Evolutionary conservation across 805 yeast species (phyloP).

Genomic region (Hanseniaspora valbyensis): DNA sequence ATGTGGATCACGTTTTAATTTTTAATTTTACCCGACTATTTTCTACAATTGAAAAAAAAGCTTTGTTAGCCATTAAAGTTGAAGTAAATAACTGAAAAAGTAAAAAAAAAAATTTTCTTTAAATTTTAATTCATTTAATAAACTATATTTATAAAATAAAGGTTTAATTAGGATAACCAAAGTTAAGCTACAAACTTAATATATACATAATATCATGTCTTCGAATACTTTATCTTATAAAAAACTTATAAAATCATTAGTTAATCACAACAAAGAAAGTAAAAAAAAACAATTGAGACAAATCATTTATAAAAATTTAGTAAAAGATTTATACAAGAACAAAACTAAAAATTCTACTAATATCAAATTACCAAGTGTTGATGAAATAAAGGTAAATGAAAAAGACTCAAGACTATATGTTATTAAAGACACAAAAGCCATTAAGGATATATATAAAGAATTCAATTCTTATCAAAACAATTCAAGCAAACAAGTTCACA

Average conservation of each 20-base stretch:
- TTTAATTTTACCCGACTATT: conserved; percentile 15
- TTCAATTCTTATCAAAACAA: conserved; percentile 13
- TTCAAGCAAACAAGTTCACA: conserved; percentile 12
- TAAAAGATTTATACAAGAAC: conserved; percentile 9
- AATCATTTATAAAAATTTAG: conserved; percentile 14
- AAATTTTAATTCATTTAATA: no score
- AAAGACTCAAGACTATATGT: conserved; percentile 4
- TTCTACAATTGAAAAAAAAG: conserved; percentile 18
- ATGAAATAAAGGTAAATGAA: conserved; percentile 18
- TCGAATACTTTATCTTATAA: conserved; percentile 15
- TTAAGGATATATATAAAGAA: conserved; percentile 19
- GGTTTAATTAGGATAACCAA: no score
- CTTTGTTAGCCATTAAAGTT: conserved; percentile 17
- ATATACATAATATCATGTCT: conserved; percentile 4
- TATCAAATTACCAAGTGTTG: conserved; percentile 14
- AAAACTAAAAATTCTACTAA: not conserved
- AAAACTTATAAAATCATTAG: conserved; percentile 4
- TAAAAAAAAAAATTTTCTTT: no score
- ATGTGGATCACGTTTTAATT: conserved; percentile 16
- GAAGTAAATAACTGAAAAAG: not conserved
- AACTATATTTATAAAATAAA: no score
- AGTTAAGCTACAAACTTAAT: not conserved
- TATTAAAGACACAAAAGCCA: conserved; percentile 19
- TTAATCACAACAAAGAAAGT: conserved; percentile 13
- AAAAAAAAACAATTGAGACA: conserved; percentile 19